These are phyloP conservation scores for Coprinellus micaceus DNA, from an alignment of 768 basidiomycete genomes.

Conservation along the genomic window DNA sequence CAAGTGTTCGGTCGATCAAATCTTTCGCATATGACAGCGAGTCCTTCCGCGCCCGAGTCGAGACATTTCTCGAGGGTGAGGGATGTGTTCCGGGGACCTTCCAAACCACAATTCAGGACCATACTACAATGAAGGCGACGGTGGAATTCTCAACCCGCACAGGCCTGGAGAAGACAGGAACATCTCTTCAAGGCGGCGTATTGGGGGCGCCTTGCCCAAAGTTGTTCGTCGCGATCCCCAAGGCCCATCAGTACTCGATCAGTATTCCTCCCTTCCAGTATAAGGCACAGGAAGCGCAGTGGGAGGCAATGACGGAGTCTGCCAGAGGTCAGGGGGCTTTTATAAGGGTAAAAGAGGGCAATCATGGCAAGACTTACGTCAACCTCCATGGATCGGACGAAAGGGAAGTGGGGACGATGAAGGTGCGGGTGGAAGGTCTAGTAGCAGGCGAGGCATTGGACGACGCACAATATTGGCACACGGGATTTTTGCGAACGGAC, in stretches of 20 bases:
- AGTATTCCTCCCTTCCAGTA: conserved; percentile 47
- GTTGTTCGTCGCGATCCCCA: conserved; percentile 41
- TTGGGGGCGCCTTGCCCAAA: conserved; percentile 21
- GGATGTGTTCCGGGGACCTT: background rate
- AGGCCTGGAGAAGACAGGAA: conserved; percentile 38
- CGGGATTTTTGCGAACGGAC: conserved; percentile 29
- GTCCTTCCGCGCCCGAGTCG: background rate
- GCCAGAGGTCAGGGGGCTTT: conserved; percentile 26
- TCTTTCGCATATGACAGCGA: conserved; percentile 3
- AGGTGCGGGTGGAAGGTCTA: conserved; percentile 57
- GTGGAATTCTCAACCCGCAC: conserved; percentile 49
- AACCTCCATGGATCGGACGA: conserved; percentile 49
- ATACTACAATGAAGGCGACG: conserved; percentile 22
- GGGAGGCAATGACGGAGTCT: conserved; percentile 42
- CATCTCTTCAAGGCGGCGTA: conserved; percentile 29
- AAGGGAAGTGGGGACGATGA: conserved; percentile 51
- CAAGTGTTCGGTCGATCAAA: conserved; percentile 1
- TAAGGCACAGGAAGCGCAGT: conserved; percentile 44
- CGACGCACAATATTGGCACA: conserved; percentile 46
- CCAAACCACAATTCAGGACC: conserved; percentile 3
- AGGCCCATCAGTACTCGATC: conserved; percentile 49
- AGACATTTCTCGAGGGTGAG: background rate
- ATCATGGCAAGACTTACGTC: conserved; percentile 30
- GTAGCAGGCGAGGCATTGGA: conserved; percentile 45
- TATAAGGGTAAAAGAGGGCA: conserved; percentile 23